These are phyloP conservation scores for Ophiostoma tasmaniense DNA, from an alignment of 2,329 filamentous ascomycete species.

Conservation along the genomic window DNA sequence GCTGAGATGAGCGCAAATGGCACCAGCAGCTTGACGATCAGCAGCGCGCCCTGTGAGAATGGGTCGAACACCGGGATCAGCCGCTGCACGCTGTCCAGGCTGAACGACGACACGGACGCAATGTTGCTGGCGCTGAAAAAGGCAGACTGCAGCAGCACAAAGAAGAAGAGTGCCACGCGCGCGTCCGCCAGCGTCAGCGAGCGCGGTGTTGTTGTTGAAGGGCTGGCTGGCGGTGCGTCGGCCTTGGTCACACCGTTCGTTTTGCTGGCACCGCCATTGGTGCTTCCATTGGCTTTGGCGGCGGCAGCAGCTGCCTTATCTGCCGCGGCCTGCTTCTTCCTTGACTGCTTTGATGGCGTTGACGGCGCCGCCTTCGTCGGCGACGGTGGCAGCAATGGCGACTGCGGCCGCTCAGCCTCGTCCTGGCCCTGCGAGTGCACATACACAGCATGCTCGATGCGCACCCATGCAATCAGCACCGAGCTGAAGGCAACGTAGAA, in stretches of 20 bases:
- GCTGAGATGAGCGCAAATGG: slow-evolving; percentile 89
- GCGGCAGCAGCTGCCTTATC: slow-evolving; percentile 1
- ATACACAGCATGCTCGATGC: slow-evolving; percentile 75
- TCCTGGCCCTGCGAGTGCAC: slow-evolving; percentile 27
- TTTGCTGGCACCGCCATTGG: background rate
- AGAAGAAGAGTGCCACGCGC: slow-evolving; percentile 86
- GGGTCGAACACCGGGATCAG: slow-evolving; percentile 90
- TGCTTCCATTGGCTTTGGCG: slow-evolving; percentile 5
- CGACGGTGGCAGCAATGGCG: background rate
- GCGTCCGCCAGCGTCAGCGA: slow-evolving; percentile 72
- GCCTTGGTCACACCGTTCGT: background rate
- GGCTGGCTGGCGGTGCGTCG: background rate
- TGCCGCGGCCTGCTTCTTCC: slow-evolving; percentile 21
- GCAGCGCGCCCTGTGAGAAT: slow-evolving; percentile 78
- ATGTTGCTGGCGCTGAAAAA: slow-evolving; percentile 98
- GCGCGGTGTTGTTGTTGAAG: slow-evolving; percentile 37
- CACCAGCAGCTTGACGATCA: slow-evolving; percentile 83
- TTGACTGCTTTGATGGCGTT: slow-evolving; percentile 17
- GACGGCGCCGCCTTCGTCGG: background rate
- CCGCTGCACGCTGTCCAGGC: slow-evolving; percentile 77
- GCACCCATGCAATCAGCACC: slow-evolving; percentile 79
- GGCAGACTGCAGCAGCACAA: slow-evolving; percentile 85
- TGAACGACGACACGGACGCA: slow-evolving; percentile 88
- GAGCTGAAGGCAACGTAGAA: slow-evolving; percentile 89
- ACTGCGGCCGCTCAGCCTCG: background rate